A percentile compares a stretch with the other conserved stretches of the same genome.
phyloP scores from a whole-genome alignment of 768 basidiomycete species.

The Hygrocybe coccinea region DNA sequence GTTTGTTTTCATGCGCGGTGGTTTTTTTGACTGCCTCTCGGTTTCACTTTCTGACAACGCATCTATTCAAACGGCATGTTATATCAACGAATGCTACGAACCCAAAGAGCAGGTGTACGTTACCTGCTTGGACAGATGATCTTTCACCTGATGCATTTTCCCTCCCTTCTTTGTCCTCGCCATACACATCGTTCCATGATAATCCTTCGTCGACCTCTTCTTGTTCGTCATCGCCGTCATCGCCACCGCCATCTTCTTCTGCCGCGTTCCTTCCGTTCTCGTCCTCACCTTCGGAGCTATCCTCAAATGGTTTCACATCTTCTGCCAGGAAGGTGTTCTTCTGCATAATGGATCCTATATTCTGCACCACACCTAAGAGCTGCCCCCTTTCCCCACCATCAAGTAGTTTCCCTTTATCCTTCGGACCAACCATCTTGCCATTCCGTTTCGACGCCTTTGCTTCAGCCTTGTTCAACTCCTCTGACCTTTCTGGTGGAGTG shows the following conservation, averaged over 20 bases:
- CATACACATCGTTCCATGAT: slow-evolving; percentile 87
- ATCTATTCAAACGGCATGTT: slow-evolving; percentile 24
- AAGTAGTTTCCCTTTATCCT: slow-evolving; percentile 51
- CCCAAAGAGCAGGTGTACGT: not conserved
- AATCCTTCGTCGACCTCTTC: slow-evolving; percentile 51
- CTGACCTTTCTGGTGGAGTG: slow-evolving; percentile 77
- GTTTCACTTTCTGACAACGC: slow-evolving; percentile 33
- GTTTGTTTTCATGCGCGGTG: slow-evolving; percentile 85
- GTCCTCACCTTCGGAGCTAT: slow-evolving; percentile 35
- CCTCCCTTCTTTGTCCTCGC: slow-evolving; percentile 36
- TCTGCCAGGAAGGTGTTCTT: slow-evolving; percentile 84
- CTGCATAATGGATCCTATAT: slow-evolving; percentile 80
- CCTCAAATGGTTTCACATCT: slow-evolving; percentile 67
- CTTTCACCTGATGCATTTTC: slow-evolving; percentile 12
- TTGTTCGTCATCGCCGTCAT: slow-evolving; percentile 32
- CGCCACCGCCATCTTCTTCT: slow-evolving; percentile 34
- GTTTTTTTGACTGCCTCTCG: slow-evolving; percentile 43
- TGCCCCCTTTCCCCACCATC: slow-evolving; percentile 33
- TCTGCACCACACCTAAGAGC: slow-evolving; percentile 73
- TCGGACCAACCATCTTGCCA: slow-evolving; percentile 34
- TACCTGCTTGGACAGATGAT: slow-evolving; percentile 12
- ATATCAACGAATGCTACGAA: slow-evolving; percentile 6
- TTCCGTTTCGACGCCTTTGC: slow-evolving; percentile 47
- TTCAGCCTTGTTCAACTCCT: slow-evolving; percentile 63
- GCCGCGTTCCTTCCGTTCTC: slow-evolving; percentile 38